Evolutionary conservation across 768 basidiomycete genomes (phyloP).

Genomic region (Neoboletus subvelutipes): DNA sequence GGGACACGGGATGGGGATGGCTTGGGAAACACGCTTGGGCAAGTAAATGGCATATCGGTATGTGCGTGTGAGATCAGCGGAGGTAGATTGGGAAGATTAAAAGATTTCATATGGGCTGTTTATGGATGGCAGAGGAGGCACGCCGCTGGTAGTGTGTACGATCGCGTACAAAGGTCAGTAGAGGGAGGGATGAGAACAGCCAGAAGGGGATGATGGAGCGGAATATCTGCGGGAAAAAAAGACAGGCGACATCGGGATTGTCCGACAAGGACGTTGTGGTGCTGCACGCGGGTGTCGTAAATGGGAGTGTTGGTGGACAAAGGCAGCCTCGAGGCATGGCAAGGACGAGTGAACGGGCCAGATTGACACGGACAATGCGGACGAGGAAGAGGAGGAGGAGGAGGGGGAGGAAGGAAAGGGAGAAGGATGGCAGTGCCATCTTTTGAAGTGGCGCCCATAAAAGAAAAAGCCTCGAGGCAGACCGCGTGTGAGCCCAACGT

Average conservation of each 20-base stretch:
- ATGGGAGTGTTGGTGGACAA: background rate
- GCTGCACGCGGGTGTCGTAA: background rate
- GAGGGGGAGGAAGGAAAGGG: no score
- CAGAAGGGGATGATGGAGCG: no score
- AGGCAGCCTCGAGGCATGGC: slow-evolving; percentile 1
- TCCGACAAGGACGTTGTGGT: background rate
- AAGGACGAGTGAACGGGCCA: no score
- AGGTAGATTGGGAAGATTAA: slow-evolving; percentile 1
- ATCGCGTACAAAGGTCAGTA: background rate
- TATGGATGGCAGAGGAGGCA: slow-evolving; percentile 6
- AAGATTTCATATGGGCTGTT: background rate
- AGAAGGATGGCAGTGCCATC: no score
- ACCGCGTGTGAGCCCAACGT: background rate
- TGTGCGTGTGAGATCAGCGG: slow-evolving; percentile 4
- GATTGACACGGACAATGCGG: no score
- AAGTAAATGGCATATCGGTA: background rate
- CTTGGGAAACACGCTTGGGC: slow-evolving; percentile 6
- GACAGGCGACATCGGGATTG: no score
- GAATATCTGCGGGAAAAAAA: no score
- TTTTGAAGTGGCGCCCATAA: background rate
- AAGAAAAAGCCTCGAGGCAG: background rate
- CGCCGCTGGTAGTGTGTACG: background rate
- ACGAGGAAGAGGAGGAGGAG: no score
- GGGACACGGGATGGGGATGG: slow-evolving; percentile 1
- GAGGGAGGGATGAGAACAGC: no score